phyloP scores from a whole-genome alignment of 345 rosid genomes.

The Salix arbutifolia region DNA sequence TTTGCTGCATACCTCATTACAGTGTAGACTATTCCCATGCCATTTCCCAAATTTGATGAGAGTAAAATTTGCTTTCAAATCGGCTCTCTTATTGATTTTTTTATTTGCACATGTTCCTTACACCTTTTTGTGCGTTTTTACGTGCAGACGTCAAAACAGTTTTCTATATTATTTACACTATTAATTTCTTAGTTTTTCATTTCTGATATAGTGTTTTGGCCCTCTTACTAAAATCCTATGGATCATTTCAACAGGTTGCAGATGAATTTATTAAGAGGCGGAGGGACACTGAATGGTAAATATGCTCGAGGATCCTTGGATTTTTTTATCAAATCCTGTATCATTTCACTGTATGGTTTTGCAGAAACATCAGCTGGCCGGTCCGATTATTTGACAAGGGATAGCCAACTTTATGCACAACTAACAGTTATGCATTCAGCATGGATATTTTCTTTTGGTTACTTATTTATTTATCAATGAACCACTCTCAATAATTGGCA shows the following conservation, averaged over 20 bases:
- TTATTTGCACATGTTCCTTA: not conserved
- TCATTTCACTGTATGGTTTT: not conserved
- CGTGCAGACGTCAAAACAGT: not conserved
- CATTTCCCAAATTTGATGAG: not conserved
- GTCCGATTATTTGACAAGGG: not conserved
- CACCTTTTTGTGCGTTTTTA: not conserved
- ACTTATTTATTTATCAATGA: not conserved
- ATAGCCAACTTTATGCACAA: not conserved
- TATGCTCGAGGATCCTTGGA: slow-evolving; percentile 4
- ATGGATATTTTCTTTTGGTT: not conserved
- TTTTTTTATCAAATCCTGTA: not conserved
- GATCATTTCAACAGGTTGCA: slow-evolving; percentile 42
- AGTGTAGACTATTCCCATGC: not conserved
- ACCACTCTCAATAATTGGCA: not conserved
- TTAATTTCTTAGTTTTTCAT: not conserved
- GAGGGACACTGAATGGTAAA: slow-evolving; percentile 61
- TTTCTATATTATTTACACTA: not conserved
- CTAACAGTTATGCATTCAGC: not conserved
- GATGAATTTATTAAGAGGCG: slow-evolving; percentile 68
- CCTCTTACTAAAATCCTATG: not conserved
- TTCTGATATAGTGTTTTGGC: not conserved
- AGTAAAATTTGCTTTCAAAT: not conserved
- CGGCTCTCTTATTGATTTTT: not conserved
- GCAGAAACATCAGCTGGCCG: not conserved
- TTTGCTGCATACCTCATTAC: not conserved